Evolutionary conservation across 2,329 filamentous ascomycete species (phyloP).

Genomic region (Diaporthe citrichinensis): DNA sequence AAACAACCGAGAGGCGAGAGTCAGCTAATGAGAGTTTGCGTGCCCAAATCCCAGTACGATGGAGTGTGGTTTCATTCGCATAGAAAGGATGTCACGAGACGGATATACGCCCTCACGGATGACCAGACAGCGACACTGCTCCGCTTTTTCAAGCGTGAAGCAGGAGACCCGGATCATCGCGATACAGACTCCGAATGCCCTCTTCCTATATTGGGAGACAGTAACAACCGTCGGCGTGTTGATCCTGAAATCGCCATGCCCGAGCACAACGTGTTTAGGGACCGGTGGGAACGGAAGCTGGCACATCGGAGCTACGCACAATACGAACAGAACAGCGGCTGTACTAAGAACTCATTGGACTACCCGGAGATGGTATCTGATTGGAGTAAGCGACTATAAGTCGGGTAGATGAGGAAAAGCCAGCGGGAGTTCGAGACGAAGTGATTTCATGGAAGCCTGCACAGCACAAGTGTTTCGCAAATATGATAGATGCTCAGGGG

Average conservation of each 20-base stretch:
- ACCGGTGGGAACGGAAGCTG: constrained; percentile 26
- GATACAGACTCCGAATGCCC: neutral
- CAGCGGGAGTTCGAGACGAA: too few species aligned
- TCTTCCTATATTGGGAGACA: neutral
- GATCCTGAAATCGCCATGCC: constrained; percentile 23
- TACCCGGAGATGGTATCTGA: constrained; percentile 1
- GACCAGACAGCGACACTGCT: constrained; percentile 3
- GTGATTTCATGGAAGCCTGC: too few species aligned
- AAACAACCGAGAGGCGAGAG: neutral
- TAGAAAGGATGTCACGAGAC: neutral
- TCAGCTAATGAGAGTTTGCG: neutral
- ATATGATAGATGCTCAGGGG: too few species aligned
- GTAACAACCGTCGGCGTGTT: constrained; percentile 3
- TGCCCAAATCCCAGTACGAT: neutral
- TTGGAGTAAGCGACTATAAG: neutral
- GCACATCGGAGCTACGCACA: neutral
- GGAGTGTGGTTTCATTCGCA: constrained; percentile 22
- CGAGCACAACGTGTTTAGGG: constrained; percentile 12
- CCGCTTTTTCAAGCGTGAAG: neutral
- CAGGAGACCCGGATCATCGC: neutral
- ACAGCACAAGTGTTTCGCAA: too few species aligned
- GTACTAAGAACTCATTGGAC: neutral
- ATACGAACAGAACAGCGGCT: neutral
- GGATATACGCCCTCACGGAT: constrained; percentile 13
- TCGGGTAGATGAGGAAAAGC: neutral